These are phyloP conservation scores for Aspergillus brunneoviolaceus DNA, from an alignment of 2,329 filamentous ascomycete genomes.

Conservation along the genomic window DNA sequence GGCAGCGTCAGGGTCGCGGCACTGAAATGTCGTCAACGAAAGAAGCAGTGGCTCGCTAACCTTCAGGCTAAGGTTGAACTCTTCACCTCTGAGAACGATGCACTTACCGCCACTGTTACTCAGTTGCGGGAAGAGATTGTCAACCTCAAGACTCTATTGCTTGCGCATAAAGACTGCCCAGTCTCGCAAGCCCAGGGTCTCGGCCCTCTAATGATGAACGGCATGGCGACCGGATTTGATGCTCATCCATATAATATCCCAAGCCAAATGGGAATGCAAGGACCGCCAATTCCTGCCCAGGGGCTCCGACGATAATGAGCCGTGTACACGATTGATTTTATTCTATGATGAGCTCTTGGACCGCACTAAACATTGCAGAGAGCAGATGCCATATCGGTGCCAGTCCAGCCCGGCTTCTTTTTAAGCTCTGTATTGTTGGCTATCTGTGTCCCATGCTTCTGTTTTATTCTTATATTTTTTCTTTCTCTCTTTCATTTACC, in stretches of 20 bases:
- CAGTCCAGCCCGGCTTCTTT: not conserved
- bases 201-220: conserved; percentile 43
- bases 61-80: conserved; percentile 92
- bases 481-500: not conserved
- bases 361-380: not conserved
- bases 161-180: conserved; percentile 95
- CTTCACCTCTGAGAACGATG: conserved; percentile 88
- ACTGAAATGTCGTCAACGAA: conserved; percentile 92
- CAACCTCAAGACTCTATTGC: conserved; percentile 84
- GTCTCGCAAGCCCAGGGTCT: conserved; percentile 85
- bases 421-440: not conserved
- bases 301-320: conserved; percentile 35
- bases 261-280: conserved; percentile 45
- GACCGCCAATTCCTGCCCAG: conserved; percentile 36
- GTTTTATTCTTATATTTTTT: not conserved
- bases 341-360: not conserved
- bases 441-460: not conserved
- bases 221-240: conserved; percentile 41
- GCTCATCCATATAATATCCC: conserved; percentile 45
- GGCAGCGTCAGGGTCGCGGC: conserved; percentile 75
- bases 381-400: not conserved
- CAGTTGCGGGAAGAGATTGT: conserved; percentile 89
- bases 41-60: conserved; percentile 98
- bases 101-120: conserved; percentile 76
- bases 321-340: not conserved